These are phyloP conservation scores for Blastobotrys apis DNA, from an alignment of 1,139 yeast genomes.

Conservation along the genomic window DNA sequence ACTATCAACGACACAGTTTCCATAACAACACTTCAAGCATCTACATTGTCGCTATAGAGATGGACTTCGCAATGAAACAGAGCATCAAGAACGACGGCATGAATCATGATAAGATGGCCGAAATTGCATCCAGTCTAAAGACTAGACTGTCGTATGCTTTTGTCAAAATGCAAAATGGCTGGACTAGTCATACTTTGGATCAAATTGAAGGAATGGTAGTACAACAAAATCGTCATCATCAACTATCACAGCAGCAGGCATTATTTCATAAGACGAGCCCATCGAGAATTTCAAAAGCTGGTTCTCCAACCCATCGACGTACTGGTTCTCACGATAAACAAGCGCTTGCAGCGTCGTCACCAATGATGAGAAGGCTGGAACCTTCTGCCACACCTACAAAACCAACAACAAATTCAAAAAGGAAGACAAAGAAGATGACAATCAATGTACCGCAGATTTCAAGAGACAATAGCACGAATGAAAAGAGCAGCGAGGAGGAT, in stretches of 20 bases:
- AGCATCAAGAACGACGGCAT: neutral
- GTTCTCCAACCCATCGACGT: neutral
- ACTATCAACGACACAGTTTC: neutral
- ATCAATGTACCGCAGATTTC: neutral
- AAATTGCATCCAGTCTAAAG: conserved; percentile 41
- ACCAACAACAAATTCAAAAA: neutral
- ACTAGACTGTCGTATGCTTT: conserved; percentile 46
- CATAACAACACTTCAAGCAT: conserved; percentile 3
- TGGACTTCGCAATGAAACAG: neutral
- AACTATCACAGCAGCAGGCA: neutral
- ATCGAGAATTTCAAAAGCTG: neutral
- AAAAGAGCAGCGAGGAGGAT: conserved; percentile 37
- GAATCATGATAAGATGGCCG: conserved; percentile 31
- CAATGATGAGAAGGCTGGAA: neutral
- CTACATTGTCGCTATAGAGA: no score
- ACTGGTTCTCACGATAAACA: neutral
- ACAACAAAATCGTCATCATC: neutral
- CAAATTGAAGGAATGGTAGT: conserved; percentile 16
- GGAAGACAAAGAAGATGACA: conserved; percentile 2
- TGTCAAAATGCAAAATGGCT: conserved; percentile 41
- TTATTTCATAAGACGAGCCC: neutral
- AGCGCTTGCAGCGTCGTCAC: neutral
- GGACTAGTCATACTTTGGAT: conserved; percentile 29
- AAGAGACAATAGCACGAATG: conserved; percentile 5
- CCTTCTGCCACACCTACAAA: no score